phyloP scores from a whole-genome alignment of 768 basidiomycete species.

The Astraeus odoratus region DNA sequence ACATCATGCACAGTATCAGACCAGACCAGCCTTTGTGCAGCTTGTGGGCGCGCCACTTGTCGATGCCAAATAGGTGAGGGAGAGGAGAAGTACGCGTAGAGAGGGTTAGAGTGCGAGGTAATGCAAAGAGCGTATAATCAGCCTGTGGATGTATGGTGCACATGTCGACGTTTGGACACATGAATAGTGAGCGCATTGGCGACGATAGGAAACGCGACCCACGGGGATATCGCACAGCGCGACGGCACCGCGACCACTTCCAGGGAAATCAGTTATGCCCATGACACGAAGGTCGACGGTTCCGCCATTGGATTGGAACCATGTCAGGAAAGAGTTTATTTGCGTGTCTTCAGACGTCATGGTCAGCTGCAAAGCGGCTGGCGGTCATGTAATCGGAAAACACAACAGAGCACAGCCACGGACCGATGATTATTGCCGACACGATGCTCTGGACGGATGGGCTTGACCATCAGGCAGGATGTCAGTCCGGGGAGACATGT shows the following conservation, averaged over 20 bases:
- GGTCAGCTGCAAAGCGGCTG: background rate
- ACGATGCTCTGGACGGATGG: too few relatives aligned
- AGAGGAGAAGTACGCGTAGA: constrained; percentile 73
- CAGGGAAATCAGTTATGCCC: constrained; percentile 39
- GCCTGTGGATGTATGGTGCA: constrained; percentile 39
- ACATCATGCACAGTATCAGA: constrained; percentile 93
- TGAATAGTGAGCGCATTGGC: background rate
- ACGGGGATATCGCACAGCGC: constrained; percentile 73
- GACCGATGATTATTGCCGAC: too few relatives aligned
- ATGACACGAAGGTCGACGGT: constrained; percentile 39
- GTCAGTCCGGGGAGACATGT: too few relatives aligned
- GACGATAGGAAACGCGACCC: constrained; percentile 10
- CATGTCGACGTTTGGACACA: background rate
- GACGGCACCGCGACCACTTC: constrained; percentile 65
- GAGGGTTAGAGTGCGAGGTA: constrained; percentile 72
- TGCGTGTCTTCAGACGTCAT: background rate
- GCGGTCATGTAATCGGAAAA: too few relatives aligned
- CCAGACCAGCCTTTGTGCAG: constrained; percentile 78
- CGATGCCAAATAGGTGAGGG: constrained; percentile 47
- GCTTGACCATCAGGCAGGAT: too few relatives aligned
- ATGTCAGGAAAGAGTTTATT: constrained; percentile 40
- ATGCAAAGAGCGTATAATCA: constrained; percentile 70
- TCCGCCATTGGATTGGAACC: constrained; percentile 53
- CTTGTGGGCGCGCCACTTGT: constrained; percentile 54
- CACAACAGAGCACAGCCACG: too few relatives aligned